A percentile compares a stretch with the other conserved stretches of the same genome.
phyloP scores from a whole-genome alignment of 192 early-diverging fungal species.

The Entomortierella lignicola region DNA sequence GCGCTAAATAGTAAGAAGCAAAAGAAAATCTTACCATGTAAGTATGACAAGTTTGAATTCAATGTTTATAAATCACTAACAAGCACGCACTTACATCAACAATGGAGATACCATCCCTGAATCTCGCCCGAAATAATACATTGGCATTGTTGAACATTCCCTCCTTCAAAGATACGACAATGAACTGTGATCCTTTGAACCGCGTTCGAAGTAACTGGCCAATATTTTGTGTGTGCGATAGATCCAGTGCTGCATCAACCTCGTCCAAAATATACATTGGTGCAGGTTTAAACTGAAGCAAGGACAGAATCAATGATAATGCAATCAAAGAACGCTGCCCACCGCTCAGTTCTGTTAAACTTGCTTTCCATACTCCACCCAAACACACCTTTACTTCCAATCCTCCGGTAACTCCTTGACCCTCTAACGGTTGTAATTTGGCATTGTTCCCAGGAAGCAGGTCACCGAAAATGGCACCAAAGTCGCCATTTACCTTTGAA shows the following conservation, averaged over 20 bases:
- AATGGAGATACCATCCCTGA: slow-evolving; percentile 93
- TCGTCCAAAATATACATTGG: slow-evolving; percentile 99
- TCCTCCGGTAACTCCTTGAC: slow-evolving; percentile 80
- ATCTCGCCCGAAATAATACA: slow-evolving; percentile 92
- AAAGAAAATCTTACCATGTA: neutral
- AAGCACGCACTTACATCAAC: slow-evolving; percentile 74
- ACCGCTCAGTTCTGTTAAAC: slow-evolving; percentile 95
- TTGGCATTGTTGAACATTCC: slow-evolving; percentile 99
- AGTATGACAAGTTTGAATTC: no score
- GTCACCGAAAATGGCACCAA: slow-evolving; percentile 96
- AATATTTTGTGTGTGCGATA: slow-evolving; percentile 99
- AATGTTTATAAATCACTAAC: no score
- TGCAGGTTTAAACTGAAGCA: slow-evolving; percentile 98
- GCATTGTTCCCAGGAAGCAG: slow-evolving; percentile 92
- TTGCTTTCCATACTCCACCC: slow-evolving; percentile 97
- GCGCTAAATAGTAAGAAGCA: neutral
- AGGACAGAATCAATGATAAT: slow-evolving; percentile 93
- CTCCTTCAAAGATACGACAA: slow-evolving; percentile 98
- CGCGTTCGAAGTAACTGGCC: slow-evolving; percentile 91
- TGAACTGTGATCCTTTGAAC: slow-evolving; percentile 98
- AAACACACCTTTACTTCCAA: slow-evolving; percentile 95
- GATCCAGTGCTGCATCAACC: slow-evolving; percentile 97
- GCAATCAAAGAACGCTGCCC: slow-evolving; percentile 97
- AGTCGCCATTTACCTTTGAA: slow-evolving; percentile 93
- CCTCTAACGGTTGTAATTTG: slow-evolving; percentile 88